Evolutionary conservation across 495 filamentous ascomycete genomes (phyloP).

Genomic region (Lasiosphaeriaceae sp.): DNA sequence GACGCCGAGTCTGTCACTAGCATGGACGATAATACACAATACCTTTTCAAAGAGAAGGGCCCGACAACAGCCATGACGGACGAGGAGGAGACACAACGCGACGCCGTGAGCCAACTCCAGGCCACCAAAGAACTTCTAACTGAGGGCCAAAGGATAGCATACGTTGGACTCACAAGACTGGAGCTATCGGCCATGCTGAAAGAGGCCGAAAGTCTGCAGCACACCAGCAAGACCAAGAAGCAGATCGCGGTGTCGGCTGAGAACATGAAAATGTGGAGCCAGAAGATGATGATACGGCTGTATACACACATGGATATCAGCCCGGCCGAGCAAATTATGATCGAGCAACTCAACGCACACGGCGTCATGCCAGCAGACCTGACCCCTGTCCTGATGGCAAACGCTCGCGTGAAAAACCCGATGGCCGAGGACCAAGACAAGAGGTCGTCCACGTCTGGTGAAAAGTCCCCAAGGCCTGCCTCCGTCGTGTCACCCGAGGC

Average conservation of each 20-base stretch:
- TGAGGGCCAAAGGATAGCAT: constrained; percentile 92
- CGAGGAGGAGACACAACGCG: constrained; percentile 77
- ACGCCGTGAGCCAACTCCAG: constrained; percentile 84
- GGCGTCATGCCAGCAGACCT: constrained; percentile 82
- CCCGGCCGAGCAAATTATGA: constrained; percentile 91
- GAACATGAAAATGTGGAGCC: constrained; percentile 88
- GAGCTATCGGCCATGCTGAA: constrained; percentile 72
- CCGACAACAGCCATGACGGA: constrained; percentile 54
- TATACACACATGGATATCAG: constrained; percentile 97
- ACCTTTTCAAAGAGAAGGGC: constrained; percentile 75
- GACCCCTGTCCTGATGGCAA: constrained; percentile 83
- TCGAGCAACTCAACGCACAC: constrained; percentile 91
- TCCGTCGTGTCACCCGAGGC: constrained; percentile 24
- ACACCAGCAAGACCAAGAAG: constrained; percentile 59
- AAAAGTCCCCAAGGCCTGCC: constrained; percentile 17
- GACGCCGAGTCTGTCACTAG: constrained; percentile 90
- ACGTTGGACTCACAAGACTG: constrained; percentile 83
- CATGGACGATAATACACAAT: constrained; percentile 95
- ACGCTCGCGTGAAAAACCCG: constrained; percentile 89
- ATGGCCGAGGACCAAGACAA: constrained; percentile 50
- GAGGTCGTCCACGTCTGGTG: constrained; percentile 2
- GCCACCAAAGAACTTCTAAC: constrained; percentile 94
- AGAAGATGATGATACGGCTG: constrained; percentile 92
- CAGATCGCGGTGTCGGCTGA: constrained; percentile 64
- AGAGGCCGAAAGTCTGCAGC: constrained; percentile 57